Conservation (phyloP, 1,139 yeast genomes). For the Scheffersomyces cryptocercus region DNA sequence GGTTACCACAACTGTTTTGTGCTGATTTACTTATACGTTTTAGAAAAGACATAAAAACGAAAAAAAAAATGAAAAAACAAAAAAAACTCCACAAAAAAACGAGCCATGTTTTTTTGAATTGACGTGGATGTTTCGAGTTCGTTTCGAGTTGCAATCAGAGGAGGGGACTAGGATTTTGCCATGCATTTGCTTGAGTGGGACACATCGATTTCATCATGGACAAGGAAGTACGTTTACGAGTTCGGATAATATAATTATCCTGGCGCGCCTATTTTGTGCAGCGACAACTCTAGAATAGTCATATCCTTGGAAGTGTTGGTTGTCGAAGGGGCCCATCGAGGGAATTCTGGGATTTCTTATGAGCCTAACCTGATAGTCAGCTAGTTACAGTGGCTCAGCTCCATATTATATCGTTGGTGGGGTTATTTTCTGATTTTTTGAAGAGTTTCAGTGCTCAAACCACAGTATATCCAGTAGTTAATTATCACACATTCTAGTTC, state of each 20-base stretch:
- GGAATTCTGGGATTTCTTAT: too few relatives aligned
- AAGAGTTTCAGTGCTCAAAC: too few relatives aligned
- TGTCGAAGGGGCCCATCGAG: too few relatives aligned
- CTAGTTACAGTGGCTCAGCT: too few relatives aligned
- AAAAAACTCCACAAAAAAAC: constrained; percentile 14
- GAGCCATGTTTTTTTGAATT: constrained; percentile 11
- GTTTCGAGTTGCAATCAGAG: background rate
- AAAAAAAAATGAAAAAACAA: constrained; percentile 9
- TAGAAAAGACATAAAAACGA: constrained; percentile 5
- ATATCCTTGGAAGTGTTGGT: too few relatives aligned
- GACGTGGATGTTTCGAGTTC: too few relatives aligned
- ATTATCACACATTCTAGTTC: too few relatives aligned
- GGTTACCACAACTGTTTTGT: constrained; percentile 3
- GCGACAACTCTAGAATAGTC: constrained; percentile 7
- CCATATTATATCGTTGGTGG: too few relatives aligned
- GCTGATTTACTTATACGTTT: constrained; percentile 1
- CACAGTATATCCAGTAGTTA: too few relatives aligned
- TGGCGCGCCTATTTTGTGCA: constrained; percentile 10
- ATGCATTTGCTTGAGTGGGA: background rate
- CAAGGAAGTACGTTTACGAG: background rate
- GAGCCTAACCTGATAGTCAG: too few relatives aligned
- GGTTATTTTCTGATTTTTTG: too few relatives aligned
- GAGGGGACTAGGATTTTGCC: background rate
- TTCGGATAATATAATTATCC: background rate
- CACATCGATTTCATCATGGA: background rate